Base-by-base conservation (phyloP, 2,329 filamentous ascomycete genomes). In the Neofusicoccum sp. region DNA sequence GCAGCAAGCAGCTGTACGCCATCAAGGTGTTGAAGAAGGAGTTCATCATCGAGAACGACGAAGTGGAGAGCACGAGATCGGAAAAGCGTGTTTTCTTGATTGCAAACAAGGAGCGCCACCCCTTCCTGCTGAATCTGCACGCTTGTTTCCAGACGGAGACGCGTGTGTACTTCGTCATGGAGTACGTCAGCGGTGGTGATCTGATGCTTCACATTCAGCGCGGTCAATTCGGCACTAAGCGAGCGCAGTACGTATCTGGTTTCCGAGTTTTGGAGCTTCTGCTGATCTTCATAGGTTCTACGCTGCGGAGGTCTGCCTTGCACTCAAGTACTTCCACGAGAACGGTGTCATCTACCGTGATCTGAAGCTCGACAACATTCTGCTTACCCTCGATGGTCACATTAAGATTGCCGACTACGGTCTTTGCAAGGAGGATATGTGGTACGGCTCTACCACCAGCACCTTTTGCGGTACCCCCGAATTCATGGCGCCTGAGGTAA, bases 11-110 rank as follows among this genome's bases (percentile, higher is more conserved):
- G 76, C 83, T 99, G 6, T 99, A 98, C 76, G 95, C 95, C 63
- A 99, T 99, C 78, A 99, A 99, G 80, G 95, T 99, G 41, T 81
- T 99, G 70, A 99, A 99, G 85, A 99, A 99, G 81, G 95, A 99
- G 77, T 99, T 99, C 77, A 99, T 99, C 74, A 99, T 99, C 66
- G 96, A 99, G 76, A 97, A 99, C 68, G 95, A 99, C 74, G 95
- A 99, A 80, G 95, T 99, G 6, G 95, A 99, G 78, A 98, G 94
- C 78, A 97, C 93, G 45, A 88, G 94, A 67, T 99, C 95, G 0
- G 95, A 99, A 79, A 99, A 99, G 85, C 87, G 95, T 67, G 96
- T 99, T 14, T 97, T 98, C 81, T 77, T 99, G 75, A 90, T 99
- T 74, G 95, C 95, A 37, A 99, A 99, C 81, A 93, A 96, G 76